phyloP scores from a whole-genome alignment of 805 yeast species.

The Candida incommunis region DNA sequence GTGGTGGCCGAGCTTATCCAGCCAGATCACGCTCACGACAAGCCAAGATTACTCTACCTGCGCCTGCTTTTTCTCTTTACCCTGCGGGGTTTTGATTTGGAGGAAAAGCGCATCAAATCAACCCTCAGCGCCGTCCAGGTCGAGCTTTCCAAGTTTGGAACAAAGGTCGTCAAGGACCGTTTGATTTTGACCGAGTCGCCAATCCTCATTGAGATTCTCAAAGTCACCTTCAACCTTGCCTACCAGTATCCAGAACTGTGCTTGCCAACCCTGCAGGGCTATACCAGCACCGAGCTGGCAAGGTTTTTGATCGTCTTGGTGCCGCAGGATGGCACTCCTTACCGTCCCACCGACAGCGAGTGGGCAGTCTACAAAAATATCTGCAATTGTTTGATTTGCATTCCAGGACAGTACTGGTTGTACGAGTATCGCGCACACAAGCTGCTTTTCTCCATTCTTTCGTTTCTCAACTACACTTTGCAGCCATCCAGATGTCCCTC shows the following conservation, averaged over 20 bases:
- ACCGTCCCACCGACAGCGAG: neutral
- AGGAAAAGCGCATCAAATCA: conserved; percentile 4
- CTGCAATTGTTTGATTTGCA: conserved; percentile 6
- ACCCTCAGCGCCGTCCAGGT: conserved; percentile 2
- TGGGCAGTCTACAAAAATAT: conserved; percentile 5
- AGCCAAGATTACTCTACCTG: conserved; percentile 4
- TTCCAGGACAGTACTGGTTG: conserved; percentile 5
- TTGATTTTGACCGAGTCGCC: neutral
- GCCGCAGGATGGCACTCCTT: neutral
- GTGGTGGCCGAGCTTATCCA: neutral
- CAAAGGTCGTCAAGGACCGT: conserved; percentile 1
- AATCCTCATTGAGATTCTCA: conserved; percentile 7
- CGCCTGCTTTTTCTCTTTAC: conserved; percentile 8
- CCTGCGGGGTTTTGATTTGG: conserved; percentile 4
- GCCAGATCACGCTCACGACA: conserved; percentile 1
- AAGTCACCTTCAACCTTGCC: conserved; percentile 7
- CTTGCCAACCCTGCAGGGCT: conserved; percentile 4
- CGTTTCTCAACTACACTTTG: conserved; percentile 1
- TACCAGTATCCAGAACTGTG: conserved; percentile 7
- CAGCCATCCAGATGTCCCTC: conserved; percentile 2
- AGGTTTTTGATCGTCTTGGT: conserved; percentile 2
- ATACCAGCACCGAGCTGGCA: conserved; percentile 3
- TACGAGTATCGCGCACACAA: neutral
- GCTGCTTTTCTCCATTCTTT: neutral
- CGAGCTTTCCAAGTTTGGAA: neutral